phyloP scores from a whole-genome alignment of 1,284 basidiomycete genomes.

The Phellopilus nigrolimitatus region DNA sequence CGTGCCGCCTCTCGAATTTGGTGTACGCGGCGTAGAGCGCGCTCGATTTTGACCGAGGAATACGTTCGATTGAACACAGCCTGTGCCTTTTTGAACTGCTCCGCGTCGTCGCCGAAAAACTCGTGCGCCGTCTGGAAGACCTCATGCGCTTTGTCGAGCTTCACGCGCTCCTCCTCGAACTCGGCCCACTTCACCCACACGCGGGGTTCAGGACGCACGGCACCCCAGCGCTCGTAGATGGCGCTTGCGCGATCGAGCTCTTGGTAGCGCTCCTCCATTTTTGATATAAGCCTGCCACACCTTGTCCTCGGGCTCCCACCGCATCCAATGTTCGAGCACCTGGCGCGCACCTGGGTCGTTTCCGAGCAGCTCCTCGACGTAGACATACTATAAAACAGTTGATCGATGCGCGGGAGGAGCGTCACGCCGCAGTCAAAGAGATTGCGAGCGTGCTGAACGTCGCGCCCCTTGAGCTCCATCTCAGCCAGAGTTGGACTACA shows the following conservation, averaged over 20 bases:
- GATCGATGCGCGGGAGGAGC: conserved; percentile 90
- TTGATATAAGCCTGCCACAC: conserved; percentile 99
- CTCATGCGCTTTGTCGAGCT: conserved; percentile 33
- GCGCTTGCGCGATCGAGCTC: conserved; percentile 3
- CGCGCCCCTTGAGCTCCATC: conserved; percentile 95
- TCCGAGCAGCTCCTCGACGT: conserved; percentile 94
- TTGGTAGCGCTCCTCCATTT: conserved; percentile 84
- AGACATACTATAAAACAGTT: conserved; percentile 98
- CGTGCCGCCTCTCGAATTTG: conserved; percentile 95
- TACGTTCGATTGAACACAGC: conserved; percentile 89
- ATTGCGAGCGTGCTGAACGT: conserved; percentile 96
- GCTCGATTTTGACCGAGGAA: conserved; percentile 87
- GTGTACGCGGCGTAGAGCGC: conserved; percentile 90
- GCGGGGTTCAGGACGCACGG: neutral
- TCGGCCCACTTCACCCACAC: neutral
- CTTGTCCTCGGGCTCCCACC: conserved; percentile 99
- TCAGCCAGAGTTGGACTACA: conserved; percentile 98
- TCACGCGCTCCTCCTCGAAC: conserved; percentile 5
- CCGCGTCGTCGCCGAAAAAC: conserved; percentile 11
- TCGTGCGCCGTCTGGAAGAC: no score
- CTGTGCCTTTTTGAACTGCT: conserved; percentile 96
- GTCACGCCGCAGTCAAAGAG: conserved; percentile 97
- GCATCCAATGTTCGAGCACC: conserved; percentile 99
- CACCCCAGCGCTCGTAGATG: conserved; percentile 2
- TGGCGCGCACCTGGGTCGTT: conserved; percentile 95